These are phyloP conservation scores for Paxillus involutus DNA, from an alignment of 768 basidiomycete species.

Conservation along the genomic window DNA sequence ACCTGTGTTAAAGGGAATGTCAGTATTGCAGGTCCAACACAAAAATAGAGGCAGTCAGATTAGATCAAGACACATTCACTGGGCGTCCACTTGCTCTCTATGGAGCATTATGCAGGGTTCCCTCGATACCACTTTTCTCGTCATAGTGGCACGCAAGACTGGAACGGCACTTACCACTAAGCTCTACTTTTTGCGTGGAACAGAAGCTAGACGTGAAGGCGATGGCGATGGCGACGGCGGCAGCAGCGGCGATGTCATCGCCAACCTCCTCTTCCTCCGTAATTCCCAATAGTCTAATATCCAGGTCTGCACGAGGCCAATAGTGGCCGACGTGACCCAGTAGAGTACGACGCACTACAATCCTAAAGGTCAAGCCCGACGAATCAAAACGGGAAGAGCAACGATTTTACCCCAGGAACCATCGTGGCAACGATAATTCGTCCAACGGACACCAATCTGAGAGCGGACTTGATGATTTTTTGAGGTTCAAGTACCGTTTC, in stretches of 20 bases:
- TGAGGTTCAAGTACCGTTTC: constrained; percentile 45
- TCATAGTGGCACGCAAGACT: constrained; percentile 42
- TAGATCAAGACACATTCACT: constrained; percentile 84
- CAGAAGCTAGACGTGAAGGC: background rate
- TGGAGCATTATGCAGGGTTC: constrained; percentile 44
- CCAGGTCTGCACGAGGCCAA: constrained; percentile 77
- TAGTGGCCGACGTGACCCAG: constrained; percentile 76
- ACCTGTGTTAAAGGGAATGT: constrained; percentile 1
- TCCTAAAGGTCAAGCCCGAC: constrained; percentile 2
- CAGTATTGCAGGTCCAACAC: constrained; percentile 1
- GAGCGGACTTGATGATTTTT: constrained; percentile 51
- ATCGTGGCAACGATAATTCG: constrained; percentile 68
- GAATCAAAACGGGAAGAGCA: constrained; percentile 18
- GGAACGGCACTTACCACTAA: constrained; percentile 15
- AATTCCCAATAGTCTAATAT: constrained; percentile 63
- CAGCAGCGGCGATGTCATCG: background rate
- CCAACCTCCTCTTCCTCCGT: constrained; percentile 33
- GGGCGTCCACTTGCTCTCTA: constrained; percentile 45
- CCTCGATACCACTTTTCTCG: constrained; percentile 73
- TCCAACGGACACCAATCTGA: constrained; percentile 59
- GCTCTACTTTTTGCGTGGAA: constrained; percentile 14
- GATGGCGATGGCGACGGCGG: background rate
- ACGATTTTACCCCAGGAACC: constrained; percentile 60
- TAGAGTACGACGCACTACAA: constrained; percentile 62
- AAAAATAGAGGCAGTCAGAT: constrained; percentile 58